Conservation (phyloP, 106 monocot genomes). For the Apostasia shenzhenica region DNA sequence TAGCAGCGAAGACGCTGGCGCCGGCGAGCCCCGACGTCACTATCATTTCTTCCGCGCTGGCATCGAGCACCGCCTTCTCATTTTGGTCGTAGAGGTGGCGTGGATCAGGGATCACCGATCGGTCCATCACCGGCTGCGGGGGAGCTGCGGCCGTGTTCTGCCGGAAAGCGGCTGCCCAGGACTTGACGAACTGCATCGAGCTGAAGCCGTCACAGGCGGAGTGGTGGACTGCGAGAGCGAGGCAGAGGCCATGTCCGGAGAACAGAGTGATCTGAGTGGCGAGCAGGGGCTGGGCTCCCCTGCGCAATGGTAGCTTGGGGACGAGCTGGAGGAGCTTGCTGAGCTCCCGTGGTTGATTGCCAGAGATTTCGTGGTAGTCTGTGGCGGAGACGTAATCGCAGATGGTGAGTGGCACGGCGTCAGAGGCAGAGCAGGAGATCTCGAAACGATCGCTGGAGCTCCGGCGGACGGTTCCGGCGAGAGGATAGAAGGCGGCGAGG, state of each 20-base stretch:
- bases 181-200: slow-evolving; percentile 14
- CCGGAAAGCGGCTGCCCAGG: slow-evolving; percentile 6
- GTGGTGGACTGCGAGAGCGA: slow-evolving; percentile 10
- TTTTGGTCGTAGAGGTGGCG: too few species aligned
- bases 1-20: background rate
- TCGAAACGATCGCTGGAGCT: background rate
- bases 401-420: background rate
- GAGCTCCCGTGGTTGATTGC: background rate
- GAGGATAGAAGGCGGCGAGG: slow-evolving; percentile 14
- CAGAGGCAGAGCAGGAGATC: slow-evolving; percentile 5
- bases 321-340: background rate
- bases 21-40: background rate
- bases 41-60: background rate
- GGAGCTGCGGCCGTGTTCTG: background rate
- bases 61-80: background rate
- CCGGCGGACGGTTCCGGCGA: slow-evolving; percentile 3
- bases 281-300: background rate
- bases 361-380: too few species aligned
- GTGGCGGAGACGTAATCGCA: background rate
- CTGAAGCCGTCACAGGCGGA: slow-evolving; percentile 1
- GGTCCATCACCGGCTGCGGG: too few species aligned
- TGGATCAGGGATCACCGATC: background rate
- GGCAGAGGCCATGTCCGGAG: slow-evolving; percentile 8
- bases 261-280: slow-evolving; percentile 19
- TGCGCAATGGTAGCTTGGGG: background rate